Base-by-base conservation (phyloP, 2,329 filamentous ascomycete genomes). In the Colletotrichum spaethianum region DNA sequence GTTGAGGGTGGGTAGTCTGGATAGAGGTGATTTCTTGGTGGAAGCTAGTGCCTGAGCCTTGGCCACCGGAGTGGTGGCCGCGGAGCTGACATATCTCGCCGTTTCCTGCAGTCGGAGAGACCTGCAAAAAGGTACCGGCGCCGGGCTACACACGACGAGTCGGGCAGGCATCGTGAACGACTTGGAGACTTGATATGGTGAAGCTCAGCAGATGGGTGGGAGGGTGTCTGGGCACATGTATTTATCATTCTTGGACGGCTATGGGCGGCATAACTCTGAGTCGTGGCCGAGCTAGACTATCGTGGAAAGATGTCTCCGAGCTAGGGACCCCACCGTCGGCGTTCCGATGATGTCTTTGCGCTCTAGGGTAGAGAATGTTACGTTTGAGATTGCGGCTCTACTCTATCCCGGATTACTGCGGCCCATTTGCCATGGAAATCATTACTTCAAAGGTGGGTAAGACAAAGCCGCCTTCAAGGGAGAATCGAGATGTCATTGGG, bases 231-330 rank as follows among this genome's bases (percentile, higher is more conserved):
- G 64, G 46, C 62, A 63, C 33, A 60, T 64, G 56, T 72, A 72
- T 61, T 69, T 64, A 55, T 59, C 57, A 16, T 31, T 63, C 48
- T 9, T n/a, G 23, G 38, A 69, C 70, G 70, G 70, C 65, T 72
- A 72, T 12, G 70, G 70, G 23, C 70, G 70, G 70, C 70, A 63
- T 63, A 69, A 63, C 52, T 61, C 38, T 61, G 42, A 46, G 42
- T 71, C 63, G 50, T 18, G 56, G 33, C 64, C 20, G 50, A 52
- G 46, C 55, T 42, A 36, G 48, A 50, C 44, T 16, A 72, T 72
- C 70, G 69, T 72, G 36, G 53, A 69, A 23, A 44, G 23, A 44
- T 52, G 23, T 60, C 64, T 46, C 70, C 36, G 59, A 60, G 38
- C 57, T 36, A 53, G 44, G 23, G 44, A 55, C 48, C 63, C 63